A percentile compares a stretch with the other conserved stretches of the same genome.
These are phyloP conservation scores for Saitozyma podzolica DNA, from an alignment of 768 basidiomycete species.

Conservation along the genomic window DNA sequence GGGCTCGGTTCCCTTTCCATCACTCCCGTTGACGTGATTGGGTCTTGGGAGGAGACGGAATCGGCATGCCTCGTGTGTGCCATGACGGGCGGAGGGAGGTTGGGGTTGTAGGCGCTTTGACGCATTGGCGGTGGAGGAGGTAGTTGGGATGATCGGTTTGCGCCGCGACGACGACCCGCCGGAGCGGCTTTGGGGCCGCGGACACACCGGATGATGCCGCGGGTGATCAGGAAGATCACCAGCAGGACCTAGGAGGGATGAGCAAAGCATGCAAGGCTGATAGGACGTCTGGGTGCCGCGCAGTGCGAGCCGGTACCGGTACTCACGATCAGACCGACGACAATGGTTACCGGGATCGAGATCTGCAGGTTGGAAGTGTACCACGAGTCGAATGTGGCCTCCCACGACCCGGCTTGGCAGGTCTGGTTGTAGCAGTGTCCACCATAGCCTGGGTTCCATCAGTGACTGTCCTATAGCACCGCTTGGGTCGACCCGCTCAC, in stretches of 20 bases:
- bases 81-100: slow-evolving; percentile 1
- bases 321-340: slow-evolving; percentile 46
- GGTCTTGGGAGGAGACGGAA: slow-evolving; percentile 18
- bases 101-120: slow-evolving; percentile 11
- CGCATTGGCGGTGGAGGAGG: slow-evolving; percentile 22
- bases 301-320: background rate
- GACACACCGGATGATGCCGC: slow-evolving; percentile 32
- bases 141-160: slow-evolving; percentile 1
- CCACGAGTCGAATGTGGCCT: slow-evolving; percentile 71
- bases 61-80: slow-evolving; percentile 19
- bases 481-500: slow-evolving; percentile 54
- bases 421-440: slow-evolving; percentile 66
- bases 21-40: slow-evolving; percentile 17
- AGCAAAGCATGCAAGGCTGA: background rate
- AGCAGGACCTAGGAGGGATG: background rate
- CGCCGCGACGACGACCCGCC: slow-evolving; percentile 2
- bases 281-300: background rate
- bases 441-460: slow-evolving; percentile 61
- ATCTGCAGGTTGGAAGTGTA: slow-evolving; percentile 66
- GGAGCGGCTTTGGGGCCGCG: slow-evolving; percentile 25
- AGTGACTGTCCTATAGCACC: slow-evolving; percentile 8
- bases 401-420: slow-evolving; percentile 64
- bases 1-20: slow-evolving; percentile 10
- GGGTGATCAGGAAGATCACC: slow-evolving; percentile 38
- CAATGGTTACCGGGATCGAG: slow-evolving; percentile 49